Conservation (phyloP, 2,329 filamentous ascomycete genomes). For the Aspergillus sp. region DNA sequence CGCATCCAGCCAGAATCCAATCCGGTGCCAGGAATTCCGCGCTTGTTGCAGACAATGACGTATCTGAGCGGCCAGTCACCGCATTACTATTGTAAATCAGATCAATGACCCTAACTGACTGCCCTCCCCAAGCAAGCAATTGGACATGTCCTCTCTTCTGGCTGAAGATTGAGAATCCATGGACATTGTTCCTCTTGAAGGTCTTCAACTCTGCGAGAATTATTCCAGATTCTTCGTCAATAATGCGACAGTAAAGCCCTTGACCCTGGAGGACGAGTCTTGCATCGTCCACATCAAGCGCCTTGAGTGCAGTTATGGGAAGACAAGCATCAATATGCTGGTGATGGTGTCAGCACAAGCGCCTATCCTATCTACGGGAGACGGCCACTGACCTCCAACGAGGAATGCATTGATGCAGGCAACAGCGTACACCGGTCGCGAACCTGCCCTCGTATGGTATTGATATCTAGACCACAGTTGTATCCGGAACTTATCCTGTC, state of each 20-base stretch:
- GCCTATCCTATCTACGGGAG: neutral
- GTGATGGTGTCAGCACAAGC: constrained; percentile 15
- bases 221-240: constrained; percentile 25
- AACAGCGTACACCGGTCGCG: constrained; percentile 9
- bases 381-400: constrained; percentile 23
- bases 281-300: constrained; percentile 18
- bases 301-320: constrained; percentile 35
- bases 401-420: constrained; percentile 18
- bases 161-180: constrained; percentile 28
- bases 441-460: constrained; percentile 1
- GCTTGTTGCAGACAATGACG: constrained; percentile 22
- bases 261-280: constrained; percentile 32
- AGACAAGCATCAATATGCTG: constrained; percentile 37
- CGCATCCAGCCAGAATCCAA: constrained; percentile 66
- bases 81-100: constrained; percentile 6
- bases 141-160: constrained; percentile 10
- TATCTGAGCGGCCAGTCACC: constrained; percentile 17
- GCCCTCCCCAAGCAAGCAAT: constrained; percentile 62
- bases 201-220: constrained; percentile 21
- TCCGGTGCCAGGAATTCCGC: constrained; percentile 51
- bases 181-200: constrained; percentile 32
- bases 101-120: constrained; percentile 43
- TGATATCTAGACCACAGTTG: neutral
- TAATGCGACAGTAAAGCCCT: constrained; percentile 27
- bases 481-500: neutral